These are phyloP conservation scores for Phytophthora parvispora DNA, from an alignment of 352 stramenopile genomes.

Conservation along the genomic window DNA sequence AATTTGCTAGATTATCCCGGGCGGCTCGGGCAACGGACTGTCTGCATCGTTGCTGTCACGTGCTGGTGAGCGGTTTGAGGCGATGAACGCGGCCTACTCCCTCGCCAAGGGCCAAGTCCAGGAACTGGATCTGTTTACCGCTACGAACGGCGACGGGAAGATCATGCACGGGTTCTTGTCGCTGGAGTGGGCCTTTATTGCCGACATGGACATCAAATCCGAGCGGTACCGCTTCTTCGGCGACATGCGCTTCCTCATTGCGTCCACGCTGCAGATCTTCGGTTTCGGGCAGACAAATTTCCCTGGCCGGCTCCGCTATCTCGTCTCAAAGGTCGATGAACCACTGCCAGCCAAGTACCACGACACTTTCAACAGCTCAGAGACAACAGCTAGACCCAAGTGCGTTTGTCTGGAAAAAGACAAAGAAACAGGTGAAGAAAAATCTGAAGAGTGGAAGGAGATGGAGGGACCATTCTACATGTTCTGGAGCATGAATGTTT, in stretches of 20 bases:
- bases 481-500: conserved; percentile 74
- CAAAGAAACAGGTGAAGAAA: conserved; percentile 1
- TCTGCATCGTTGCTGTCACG: conserved; percentile 60
- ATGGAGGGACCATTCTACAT: conserved; percentile 64
- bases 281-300: conserved; percentile 47
- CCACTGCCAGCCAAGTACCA: conserved; percentile 46
- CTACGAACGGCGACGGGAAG: conserved; percentile 54
- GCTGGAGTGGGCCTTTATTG: conserved; percentile 88
- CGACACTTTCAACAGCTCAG: conserved; percentile 23
- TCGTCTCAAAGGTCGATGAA: conserved; percentile 40
- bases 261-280: conserved; percentile 51
- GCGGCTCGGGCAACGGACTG: conserved; percentile 77
- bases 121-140: conserved; percentile 74
- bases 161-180: conserved; percentile 85
- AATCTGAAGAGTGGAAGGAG: conserved; percentile 41
- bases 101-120: conserved; percentile 72
- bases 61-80: conserved; percentile 55
- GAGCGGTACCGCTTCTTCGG: conserved; percentile 72
- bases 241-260: conserved; percentile 63
- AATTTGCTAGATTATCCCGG: conserved; percentile 50
- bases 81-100: conserved; percentile 68
- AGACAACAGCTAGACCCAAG: conserved; percentile 22
- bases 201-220: conserved; percentile 82
- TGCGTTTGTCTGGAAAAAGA: conserved; percentile 35
- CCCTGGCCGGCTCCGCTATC: conserved; percentile 49